A percentile compares a stretch with the other conserved stretches of the same genome.
phyloP scores from a whole-genome alignment of 139 green algal genomes.

The Zygnema cylindricum region DNA sequence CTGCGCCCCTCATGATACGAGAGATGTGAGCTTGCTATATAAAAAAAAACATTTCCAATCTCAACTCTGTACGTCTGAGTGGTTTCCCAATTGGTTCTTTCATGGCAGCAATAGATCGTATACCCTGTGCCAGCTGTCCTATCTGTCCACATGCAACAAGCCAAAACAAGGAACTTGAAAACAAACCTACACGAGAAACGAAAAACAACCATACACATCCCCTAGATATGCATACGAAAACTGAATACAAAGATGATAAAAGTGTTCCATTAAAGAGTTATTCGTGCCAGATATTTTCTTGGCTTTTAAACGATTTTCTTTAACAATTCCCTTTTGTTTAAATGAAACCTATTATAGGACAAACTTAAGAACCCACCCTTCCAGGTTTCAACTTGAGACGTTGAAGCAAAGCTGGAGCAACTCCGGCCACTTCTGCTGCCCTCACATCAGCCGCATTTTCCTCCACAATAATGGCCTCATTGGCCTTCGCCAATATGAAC shows the following conservation, averaged over 20 bases:
- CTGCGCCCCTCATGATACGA: no score
- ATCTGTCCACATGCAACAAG: constrained; percentile 44
- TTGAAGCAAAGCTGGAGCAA: constrained; percentile 82
- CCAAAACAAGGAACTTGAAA: no score
- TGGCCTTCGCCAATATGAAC: no score
- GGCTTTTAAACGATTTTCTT: no score
- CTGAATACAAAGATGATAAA: no score
- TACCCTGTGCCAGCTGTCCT: constrained; percentile 83
- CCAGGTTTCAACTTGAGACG: constrained; percentile 89
- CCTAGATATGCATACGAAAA: no score
- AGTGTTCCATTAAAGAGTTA: no score
- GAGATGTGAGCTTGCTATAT: no score
- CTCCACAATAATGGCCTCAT: constrained; percentile 80
- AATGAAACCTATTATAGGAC: not conserved
- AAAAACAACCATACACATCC: no score
- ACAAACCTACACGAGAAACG: no score
- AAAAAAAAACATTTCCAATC: no score
- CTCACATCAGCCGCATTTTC: constrained; percentile 86
- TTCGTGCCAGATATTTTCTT: no score
- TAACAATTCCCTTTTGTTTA: not conserved
- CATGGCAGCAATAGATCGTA: constrained; percentile 82
- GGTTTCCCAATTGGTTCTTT: constrained; percentile 62
- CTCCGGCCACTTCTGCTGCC: constrained; percentile 57
- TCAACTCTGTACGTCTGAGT: constrained; percentile 30
- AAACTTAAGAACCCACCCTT: constrained; percentile 71